phyloP scores from a whole-genome alignment of 2,329 filamentous ascomycete genomes.

The Penicillium aurantiogriseum region DNA sequence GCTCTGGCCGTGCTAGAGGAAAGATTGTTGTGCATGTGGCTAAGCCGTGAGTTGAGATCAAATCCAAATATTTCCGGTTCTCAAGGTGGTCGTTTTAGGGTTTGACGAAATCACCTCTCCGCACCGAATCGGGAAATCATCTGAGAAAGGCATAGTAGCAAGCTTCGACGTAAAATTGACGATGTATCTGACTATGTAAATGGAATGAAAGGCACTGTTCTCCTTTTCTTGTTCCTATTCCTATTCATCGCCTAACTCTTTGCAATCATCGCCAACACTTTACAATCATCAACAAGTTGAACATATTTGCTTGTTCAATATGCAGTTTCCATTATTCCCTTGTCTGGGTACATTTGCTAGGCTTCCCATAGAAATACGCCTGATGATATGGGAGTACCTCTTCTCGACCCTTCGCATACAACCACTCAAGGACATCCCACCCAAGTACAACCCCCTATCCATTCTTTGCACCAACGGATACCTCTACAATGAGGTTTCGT shows the following conservation, averaged over 20 bases:
- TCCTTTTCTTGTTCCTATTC: not conserved
- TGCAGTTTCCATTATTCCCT: not conserved
- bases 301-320: not conserved
- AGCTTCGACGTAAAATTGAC: constrained; percentile 3
- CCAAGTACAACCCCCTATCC: not conserved
- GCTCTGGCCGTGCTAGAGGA: constrained; percentile 54
- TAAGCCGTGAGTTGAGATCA: not conserved
- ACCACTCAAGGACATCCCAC: not conserved
- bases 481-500: constrained; percentile 8
- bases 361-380: constrained; percentile 3
- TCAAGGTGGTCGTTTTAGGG: not conserved
- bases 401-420: not conserved
- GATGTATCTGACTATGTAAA: not conserved
- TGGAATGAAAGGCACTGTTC: not conserved
- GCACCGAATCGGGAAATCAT: not conserved
- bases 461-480: not conserved
- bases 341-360: not conserved
- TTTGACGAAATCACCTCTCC: not conserved
- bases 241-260: not conserved
- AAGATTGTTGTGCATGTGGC: constrained; percentile 55
- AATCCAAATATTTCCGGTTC: not conserved
- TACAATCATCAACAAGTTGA: not conserved
- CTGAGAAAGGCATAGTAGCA: constrained; percentile 1
- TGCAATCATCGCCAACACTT: not conserved
- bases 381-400: constrained; percentile 5